Percentiles rank a stretch among this genome's conserved stretches.
These are phyloP conservation scores for Alternaria dauci DNA, from an alignment of 2,329 filamentous ascomycete genomes.

Conservation along the genomic window DNA sequence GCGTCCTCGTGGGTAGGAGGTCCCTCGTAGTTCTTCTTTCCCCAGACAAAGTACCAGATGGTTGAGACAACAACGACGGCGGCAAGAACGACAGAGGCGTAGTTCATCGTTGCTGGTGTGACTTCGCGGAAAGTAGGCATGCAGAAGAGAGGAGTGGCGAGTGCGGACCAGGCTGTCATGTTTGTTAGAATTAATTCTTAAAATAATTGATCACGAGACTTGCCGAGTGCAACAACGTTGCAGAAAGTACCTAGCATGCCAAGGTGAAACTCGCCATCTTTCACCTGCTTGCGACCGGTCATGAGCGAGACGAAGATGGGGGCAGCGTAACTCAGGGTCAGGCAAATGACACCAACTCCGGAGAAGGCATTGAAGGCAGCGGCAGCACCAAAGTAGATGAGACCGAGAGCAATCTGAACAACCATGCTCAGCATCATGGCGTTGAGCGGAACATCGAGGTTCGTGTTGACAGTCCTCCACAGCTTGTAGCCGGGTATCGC, in stretches of 20 bases:
- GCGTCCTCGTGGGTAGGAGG: constrained; percentile 57
- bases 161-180: constrained; percentile 64
- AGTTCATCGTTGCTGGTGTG: constrained; percentile 70
- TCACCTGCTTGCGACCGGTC: constrained; percentile 67
- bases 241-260: constrained; percentile 67
- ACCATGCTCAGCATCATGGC: constrained; percentile 76
- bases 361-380: constrained; percentile 78
- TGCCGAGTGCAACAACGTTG: constrained; percentile 69
- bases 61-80: constrained; percentile 68
- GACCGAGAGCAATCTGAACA: constrained; percentile 68
- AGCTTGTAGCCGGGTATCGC: constrained; percentile 69
- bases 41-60: constrained; percentile 74
- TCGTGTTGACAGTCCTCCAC: constrained; percentile 69
- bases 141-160: constrained; percentile 77
- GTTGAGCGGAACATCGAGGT: constrained; percentile 71
- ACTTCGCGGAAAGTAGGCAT: constrained; percentile 73
- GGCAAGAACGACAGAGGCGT: constrained; percentile 77
- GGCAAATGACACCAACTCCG: constrained; percentile 73
- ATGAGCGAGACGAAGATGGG: constrained; percentile 72
- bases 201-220: constrained; percentile 52
- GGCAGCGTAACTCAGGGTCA: constrained; percentile 72
- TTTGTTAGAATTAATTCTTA: constrained; percentile 9
- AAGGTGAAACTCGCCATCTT: constrained; percentile 66
- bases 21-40: constrained; percentile 72
- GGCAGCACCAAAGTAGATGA: constrained; percentile 74